Evolutionary conservation across 345 rosid species (phyloP), one percentile per base, ranked within the genome.

Genomic region (Salix caprea): DNA sequence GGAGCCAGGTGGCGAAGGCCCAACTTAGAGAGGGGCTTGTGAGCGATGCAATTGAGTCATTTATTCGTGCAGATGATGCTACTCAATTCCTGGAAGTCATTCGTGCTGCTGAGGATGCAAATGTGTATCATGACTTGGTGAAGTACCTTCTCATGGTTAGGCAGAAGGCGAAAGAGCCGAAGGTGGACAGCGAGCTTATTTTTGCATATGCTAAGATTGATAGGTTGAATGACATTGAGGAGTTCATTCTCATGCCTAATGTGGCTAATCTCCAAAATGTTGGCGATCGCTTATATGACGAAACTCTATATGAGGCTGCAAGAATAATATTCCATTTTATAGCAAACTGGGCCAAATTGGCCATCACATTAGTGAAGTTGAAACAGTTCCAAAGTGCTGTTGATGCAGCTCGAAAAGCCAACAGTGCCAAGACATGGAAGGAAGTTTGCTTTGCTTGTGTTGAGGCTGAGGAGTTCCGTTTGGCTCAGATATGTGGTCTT

Each of bases 381-480:
- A 86, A 89, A 76, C 99, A 96, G 82, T 96, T 93, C 85, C 99
- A 96, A 85, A 91, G 97, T 70, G 99, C 99, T 81, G 99, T 96
- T 78, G 99, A 96, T 76, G 99, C 99, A 54, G 98, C 99, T 78
- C 86, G 99, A 67, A 96, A 96, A 85, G 99, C 99, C 69, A 93
- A 93, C 91, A 93, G 98, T 79, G 96, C 97, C 39, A 96, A 93
- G 90, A 96, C 98, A 64, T 96, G 99, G 99, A 96, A 93, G 86
- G 98, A 92, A 86, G 98, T 87, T 72, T 95, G 99, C 89, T 95
- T 95, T 83, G 98, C 99, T 72, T 95, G 99, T 85, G 97, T 95
- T 74, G 99, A 95, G 83, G 97, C 96, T 0, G 99, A 95, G 86
- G 98, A 95, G 80, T 95, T 93, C 89, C 92, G 97, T 61, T 85